Evolutionary conservation across 305 asterid species (phyloP).

Genomic region (Rubia tinctorum): DNA sequence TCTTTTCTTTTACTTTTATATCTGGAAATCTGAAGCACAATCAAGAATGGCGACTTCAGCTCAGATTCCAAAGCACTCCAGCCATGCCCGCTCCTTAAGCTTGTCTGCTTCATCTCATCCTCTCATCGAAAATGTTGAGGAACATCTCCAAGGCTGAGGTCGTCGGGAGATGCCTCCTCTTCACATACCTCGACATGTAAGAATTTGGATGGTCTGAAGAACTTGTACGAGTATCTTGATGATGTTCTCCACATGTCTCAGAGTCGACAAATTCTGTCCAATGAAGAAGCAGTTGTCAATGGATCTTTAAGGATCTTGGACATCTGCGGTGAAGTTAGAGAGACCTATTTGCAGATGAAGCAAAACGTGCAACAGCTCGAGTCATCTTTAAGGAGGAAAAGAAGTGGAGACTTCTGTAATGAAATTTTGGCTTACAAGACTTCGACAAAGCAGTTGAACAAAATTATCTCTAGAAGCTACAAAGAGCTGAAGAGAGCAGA

Average conservation of each 20-base stretch:
- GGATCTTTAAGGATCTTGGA: slow-evolving; percentile 32
- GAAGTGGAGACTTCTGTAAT: slow-evolving; percentile 2
- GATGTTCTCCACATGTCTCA: slow-evolving; percentile 21
- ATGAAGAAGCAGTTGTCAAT: slow-evolving; percentile 28
- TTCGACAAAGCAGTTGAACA: slow-evolving; percentile 30
- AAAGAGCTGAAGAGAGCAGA: slow-evolving; percentile 26
- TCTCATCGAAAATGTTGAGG: slow-evolving; percentile 9
- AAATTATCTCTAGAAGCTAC: slow-evolving; percentile 28
- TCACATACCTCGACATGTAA: slow-evolving; percentile 19
- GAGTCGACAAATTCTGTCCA: slow-evolving; percentile 18
- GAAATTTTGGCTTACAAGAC: slow-evolving; percentile 23
- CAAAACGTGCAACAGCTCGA: slow-evolving; percentile 34
- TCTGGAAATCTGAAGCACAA: neutral
- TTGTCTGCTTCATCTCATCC: slow-evolving; percentile 40
- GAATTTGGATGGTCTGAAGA: slow-evolving; percentile 22
- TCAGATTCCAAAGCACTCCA: slow-evolving; percentile 7
- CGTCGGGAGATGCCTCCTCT: slow-evolving; percentile 24
- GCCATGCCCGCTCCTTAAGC: slow-evolving; percentile 18
- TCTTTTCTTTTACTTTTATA: neutral
- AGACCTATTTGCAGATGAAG: slow-evolving; percentile 21
- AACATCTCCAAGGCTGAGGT: slow-evolving; percentile 28
- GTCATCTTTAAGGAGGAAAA: slow-evolving; percentile 34
- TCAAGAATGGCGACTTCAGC: slow-evolving; percentile 8
- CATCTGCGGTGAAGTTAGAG: slow-evolving; percentile 26
- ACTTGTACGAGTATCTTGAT: slow-evolving; percentile 27